Evolutionary conservation across 345 rosid species (phyloP).

Genomic region (Stellera chamaejasme): DNA sequence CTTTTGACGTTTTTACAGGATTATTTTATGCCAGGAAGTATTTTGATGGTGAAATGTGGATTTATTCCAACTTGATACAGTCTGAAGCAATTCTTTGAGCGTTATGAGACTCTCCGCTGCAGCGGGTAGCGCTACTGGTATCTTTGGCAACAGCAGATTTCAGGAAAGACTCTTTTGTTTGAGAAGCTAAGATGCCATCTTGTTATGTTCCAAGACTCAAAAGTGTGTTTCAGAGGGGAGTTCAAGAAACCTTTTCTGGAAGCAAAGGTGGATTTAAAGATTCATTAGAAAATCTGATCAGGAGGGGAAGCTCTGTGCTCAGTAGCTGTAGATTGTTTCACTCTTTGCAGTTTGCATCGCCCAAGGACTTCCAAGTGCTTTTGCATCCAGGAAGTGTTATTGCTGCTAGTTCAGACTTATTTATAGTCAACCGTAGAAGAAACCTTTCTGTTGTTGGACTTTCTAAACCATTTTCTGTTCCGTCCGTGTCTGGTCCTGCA

Average conservation of each 20-base stretch:
- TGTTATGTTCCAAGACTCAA: slow-evolving; percentile 35
- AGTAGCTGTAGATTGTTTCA: slow-evolving; percentile 48
- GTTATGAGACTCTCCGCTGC: slow-evolving; percentile 39
- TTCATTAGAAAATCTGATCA: slow-evolving; percentile 39
- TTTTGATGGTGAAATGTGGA: slow-evolving; percentile 17
- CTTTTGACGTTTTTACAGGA: slow-evolving; percentile 15
- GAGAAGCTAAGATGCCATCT: slow-evolving; percentile 57
- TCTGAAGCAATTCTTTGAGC: slow-evolving; percentile 19
- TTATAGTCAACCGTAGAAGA: slow-evolving; percentile 41
- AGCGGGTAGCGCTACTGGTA: slow-evolving; percentile 19
- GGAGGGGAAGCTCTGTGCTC: slow-evolving; percentile 44
- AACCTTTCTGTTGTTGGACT: slow-evolving; percentile 74
- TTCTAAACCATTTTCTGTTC: slow-evolving; percentile 70
- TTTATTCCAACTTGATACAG: slow-evolving; percentile 3
- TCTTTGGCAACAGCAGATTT: slow-evolving; percentile 18
- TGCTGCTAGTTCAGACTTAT: slow-evolving; percentile 50
- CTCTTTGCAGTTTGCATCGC: slow-evolving; percentile 27
- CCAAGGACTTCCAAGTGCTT: slow-evolving; percentile 37
- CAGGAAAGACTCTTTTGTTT: slow-evolving; percentile 17
- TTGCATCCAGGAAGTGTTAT: slow-evolving; percentile 35
- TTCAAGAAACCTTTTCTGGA: slow-evolving; percentile 29
- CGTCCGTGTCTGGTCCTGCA: slow-evolving; percentile 86
- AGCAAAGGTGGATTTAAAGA: slow-evolving; percentile 30
- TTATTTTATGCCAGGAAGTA: slow-evolving; percentile 3
- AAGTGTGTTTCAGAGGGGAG: slow-evolving; percentile 42